Evolutionary conservation across 202 grass and related monocot genomes (phyloP).

Genomic region (Setaria viridis): DNA sequence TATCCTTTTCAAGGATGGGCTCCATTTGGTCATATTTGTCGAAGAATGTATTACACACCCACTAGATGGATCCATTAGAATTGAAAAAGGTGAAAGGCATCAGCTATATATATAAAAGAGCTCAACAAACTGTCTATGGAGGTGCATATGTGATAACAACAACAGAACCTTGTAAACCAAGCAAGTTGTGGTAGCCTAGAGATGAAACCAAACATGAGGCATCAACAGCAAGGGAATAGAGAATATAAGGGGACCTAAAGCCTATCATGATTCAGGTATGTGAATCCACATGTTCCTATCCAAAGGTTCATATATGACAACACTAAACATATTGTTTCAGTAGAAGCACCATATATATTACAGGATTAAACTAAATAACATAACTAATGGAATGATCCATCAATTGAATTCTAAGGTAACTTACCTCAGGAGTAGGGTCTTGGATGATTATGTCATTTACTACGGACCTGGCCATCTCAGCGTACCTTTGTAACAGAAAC

Average conservation of each 20-base stretch:
- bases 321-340: slow-evolving; percentile 16
- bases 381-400: background rate
- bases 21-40: background rate
- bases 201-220: background rate
- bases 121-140: background rate
- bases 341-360: background rate
- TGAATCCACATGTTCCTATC: background rate
- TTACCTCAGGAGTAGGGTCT: slow-evolving; percentile 17
- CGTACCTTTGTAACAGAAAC: background rate
- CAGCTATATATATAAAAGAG: slow-evolving; percentile 15
- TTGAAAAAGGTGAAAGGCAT: slow-evolving; percentile 30
- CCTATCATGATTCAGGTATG: background rate
- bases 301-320: slow-evolving; percentile 14
- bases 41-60: background rate
- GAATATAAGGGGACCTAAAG: background rate
- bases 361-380: background rate
- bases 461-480: background rate
- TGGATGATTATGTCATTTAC: slow-evolving; percentile 40
- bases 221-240: background rate
- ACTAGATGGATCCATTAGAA: slow-evolving; percentile 6
- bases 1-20: background rate
- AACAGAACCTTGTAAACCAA: background rate
- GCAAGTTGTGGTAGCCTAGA: background rate
- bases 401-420: slow-evolving; percentile 16
- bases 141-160: background rate